Base-by-base conservation (phyloP, 805 yeast species). In the Lachancea nothofagi region DNA sequence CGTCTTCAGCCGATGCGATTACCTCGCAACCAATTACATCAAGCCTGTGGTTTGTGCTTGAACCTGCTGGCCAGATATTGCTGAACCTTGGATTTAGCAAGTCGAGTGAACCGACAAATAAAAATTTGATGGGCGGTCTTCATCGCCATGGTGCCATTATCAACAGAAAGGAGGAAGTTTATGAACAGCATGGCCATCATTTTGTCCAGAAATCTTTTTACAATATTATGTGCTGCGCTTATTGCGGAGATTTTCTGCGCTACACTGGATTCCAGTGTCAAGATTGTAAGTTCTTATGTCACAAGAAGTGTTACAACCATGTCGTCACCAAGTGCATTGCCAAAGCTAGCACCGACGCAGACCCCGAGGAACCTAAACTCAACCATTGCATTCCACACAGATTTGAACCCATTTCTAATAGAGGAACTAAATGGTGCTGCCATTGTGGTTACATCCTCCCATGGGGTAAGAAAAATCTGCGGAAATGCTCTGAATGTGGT, bases 391-490 rank as follows among this genome's bases (percentile, higher is more conserved):
- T 93, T 51, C 98, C 98, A 25, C 99, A 93, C 61, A 78, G 96
- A 59, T 90, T 90, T 61, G 96, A 85, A 50, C 89, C 90, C n/a
- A 77, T 79, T 20, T 75, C 93, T 13, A 93, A 93, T 57, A 80
- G 88, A 64, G 94, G 96, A 53, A 94, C 99, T 2, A 89, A 90
- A 58, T 93, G 99, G 99, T 93, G 99, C 66, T 93, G 97, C 53
- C 99, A 93, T 61, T 93, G 99, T 73, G 99, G 99, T 45, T 87
- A 87, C 58, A 80, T 93, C 38, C 71, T 93, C 46, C 97, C 98
- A 13, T 82, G 96, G 83, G 96, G 97, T 38, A 78, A 82, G 55
- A 88, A 87, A 62, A 88, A 85, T 52, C 94, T 89, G 8, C 74
- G 96, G 37, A 93, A 87, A 61, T 90, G 98, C 71, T 69, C 83